These are phyloP conservation scores for Lachnellula cervina DNA, from an alignment of 2,329 filamentous ascomycete genomes.

Conservation along the genomic window DNA sequence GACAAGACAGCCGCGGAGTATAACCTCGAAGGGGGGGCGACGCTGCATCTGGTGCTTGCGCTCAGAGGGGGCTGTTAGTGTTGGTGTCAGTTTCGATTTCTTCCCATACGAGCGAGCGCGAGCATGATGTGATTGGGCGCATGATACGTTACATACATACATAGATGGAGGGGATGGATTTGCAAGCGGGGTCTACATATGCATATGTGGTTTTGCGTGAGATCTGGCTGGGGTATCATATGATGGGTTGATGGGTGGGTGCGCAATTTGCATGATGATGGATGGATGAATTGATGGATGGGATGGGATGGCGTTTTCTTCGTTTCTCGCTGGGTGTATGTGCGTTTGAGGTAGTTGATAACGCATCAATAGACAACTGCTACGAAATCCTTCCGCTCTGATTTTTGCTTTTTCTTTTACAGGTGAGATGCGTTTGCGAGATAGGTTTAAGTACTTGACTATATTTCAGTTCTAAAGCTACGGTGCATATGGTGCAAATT, in stretches of 20 bases:
- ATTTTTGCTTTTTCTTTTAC: too few relatives aligned
- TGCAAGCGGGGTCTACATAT: too few relatives aligned
- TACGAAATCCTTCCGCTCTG: too few relatives aligned
- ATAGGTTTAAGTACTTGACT: background rate
- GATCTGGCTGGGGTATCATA: background rate
- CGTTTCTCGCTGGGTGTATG: background rate
- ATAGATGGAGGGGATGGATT: too few relatives aligned
- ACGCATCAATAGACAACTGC: too few relatives aligned
- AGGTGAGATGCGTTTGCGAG: background rate
- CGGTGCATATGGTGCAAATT: background rate
- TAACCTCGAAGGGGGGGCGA: constrained; percentile 84
- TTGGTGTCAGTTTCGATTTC: background rate
- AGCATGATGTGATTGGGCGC: too few relatives aligned
- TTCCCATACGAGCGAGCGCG: too few relatives aligned
- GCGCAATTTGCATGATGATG: background rate
- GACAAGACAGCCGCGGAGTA: constrained; percentile 93
- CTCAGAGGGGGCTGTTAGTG: constrained; percentile 65
- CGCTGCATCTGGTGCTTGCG: constrained; percentile 90
- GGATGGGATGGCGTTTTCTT: background rate
- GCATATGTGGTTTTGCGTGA: too few relatives aligned
- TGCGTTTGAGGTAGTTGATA: too few relatives aligned
- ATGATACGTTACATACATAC: too few relatives aligned
- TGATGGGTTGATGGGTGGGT: background rate
- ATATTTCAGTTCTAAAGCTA: background rate
- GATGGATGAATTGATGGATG: constrained; percentile 1